Base-by-base conservation (phyloP, 371 early-diverging fungal species). In the Capniomyces stellatus region DNA sequence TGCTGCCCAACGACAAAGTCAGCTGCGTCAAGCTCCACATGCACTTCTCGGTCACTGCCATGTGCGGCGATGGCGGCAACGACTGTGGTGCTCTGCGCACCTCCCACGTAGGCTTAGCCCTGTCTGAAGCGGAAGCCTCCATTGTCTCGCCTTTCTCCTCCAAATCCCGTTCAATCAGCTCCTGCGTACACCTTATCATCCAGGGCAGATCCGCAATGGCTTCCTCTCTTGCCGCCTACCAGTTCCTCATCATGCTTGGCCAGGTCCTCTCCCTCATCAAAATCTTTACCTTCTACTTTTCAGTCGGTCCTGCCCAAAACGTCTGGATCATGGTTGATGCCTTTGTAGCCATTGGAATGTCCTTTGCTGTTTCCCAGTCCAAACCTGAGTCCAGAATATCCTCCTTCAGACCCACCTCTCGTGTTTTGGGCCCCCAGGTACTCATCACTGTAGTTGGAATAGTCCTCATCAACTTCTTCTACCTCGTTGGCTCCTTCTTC, bases 1-100 rank as follows among this genome's bases (percentile, higher is more conserved):
- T 87, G 81, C 75, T 76, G 40, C 87, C 88, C 1, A 71, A 69
- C 1, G 78, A 78, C 57, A 87, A 87, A 48, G 69, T 72, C 40
- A 48, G 58, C 0, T 79, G 80, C 52, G 81, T 86, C 0, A 69
- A 76, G 24, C 59, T 79, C 18, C 72, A 76, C 48, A 76, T 75
- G 76, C 64, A 66, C 46, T 60, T 62, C 1, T 63, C 64, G 1
- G 65, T 78, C 29, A 78, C 77, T 2, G 88, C 79, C 41, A 87
- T 89, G 87, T 86, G 87, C 64, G 96, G 96, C 54, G 96, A 95
- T 66, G 96, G 94, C 52, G 91, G 84, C 22, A 95, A 95, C 66
- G 96, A 95, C 67, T 84, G 87, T 58, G 93, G 89, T 46, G 96
- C 96, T 15, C 69, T 95, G 46, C 81, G 84, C 40, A 84, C 82